Evolutionary conservation across 148 eudicot species (phyloP).

Genomic region (Chenopodium formosanum): DNA sequence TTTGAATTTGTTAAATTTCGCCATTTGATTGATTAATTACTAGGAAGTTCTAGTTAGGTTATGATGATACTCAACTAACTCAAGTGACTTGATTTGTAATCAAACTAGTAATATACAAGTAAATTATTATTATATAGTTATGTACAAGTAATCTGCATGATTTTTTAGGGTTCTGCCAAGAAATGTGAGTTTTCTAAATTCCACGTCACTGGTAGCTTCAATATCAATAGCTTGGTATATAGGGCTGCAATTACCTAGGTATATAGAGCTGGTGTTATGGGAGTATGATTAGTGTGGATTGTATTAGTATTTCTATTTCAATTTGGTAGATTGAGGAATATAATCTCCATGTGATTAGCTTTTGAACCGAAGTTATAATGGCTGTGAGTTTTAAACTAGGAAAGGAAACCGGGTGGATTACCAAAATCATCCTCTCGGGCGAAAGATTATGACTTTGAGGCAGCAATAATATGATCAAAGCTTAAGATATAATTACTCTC

Average conservation of each 20-base stretch:
- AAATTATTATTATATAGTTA: not conserved
- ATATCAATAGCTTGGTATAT: not conserved
- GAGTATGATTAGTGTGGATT: not conserved
- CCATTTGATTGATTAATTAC: not conserved
- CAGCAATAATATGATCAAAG: too few relatives aligned
- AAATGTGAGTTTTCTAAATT: not conserved
- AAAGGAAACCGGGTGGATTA: too few relatives aligned
- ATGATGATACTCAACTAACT: not conserved
- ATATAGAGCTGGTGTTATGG: not conserved
- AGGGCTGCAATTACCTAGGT: not conserved
- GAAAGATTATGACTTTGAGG: too few relatives aligned
- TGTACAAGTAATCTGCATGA: not conserved
- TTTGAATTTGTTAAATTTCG: not conserved
- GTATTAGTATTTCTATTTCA: not conserved
- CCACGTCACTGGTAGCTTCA: not conserved
- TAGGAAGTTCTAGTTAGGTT: not conserved
- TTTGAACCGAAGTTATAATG: too few relatives aligned
- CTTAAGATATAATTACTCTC: too few relatives aligned
- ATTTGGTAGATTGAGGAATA: not conserved
- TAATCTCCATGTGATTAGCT: not conserved
- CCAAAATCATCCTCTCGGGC: too few relatives aligned
- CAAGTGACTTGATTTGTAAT: not conserved
- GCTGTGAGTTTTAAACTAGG: too few relatives aligned
- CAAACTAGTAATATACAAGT: not conserved
- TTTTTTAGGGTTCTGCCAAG: not conserved